phyloP scores from a whole-genome alignment of 2,329 filamentous ascomycete genomes.

The Nigrospora sphaerica region DNA sequence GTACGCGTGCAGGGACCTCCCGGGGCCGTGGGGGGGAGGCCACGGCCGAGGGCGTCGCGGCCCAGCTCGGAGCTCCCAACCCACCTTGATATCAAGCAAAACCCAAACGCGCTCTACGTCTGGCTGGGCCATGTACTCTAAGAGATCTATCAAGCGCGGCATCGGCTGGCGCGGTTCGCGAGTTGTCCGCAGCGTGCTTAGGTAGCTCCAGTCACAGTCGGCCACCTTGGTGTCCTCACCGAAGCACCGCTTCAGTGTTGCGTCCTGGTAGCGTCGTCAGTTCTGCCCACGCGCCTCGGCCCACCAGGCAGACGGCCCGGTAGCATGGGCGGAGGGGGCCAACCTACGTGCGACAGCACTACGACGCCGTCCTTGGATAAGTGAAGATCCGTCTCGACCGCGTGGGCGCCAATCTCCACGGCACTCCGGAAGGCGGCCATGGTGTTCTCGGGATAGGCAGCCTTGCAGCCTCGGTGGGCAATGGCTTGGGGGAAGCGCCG shows the following conservation, averaged over 20 bases:
- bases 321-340: neutral
- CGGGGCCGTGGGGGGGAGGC: too few species aligned
- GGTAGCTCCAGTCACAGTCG: constrained; percentile 69
- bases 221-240: constrained; percentile 64
- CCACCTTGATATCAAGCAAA: constrained; percentile 80
- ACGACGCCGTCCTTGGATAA: constrained; percentile 76
- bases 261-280: constrained; percentile 45
- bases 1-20: neutral
- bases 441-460: constrained; percentile 76
- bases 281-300: neutral
- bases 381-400: constrained; percentile 84
- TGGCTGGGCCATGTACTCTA: constrained; percentile 62
- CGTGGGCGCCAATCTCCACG: constrained; percentile 66
- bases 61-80: constrained; percentile 1
- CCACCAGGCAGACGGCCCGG: neutral
- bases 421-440: constrained; percentile 72
- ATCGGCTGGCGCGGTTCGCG: constrained; percentile 63
- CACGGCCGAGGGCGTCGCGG: too few species aligned
- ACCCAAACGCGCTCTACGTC: constrained; percentile 67
- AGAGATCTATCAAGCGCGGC: constrained; percentile 66
- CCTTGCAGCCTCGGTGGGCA: constrained; percentile 74
- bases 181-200: constrained; percentile 61
- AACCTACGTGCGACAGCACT: constrained; percentile 70
- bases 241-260: constrained; percentile 72
- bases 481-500: constrained; percentile 58